phyloP scores from a whole-genome alignment of 2,329 filamentous ascomycete genomes.

The Fusarium aywerte region DNA sequence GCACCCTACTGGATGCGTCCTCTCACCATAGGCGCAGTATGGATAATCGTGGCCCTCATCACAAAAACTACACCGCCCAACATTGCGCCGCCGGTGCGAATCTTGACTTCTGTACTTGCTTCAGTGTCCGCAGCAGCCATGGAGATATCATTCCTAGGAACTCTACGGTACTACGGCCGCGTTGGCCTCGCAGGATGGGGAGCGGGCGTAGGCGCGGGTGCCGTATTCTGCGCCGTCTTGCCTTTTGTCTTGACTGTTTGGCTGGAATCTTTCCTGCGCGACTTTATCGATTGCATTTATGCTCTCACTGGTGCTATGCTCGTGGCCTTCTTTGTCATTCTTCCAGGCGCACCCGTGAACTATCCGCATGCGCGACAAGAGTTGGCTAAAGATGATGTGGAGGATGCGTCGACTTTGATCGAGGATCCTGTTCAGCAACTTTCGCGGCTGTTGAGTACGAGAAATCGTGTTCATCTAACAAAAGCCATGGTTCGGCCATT shows the following conservation, averaged over 20 bases:
- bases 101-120: conserved; percentile 47
- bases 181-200: conserved; percentile 52
- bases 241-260: conserved; percentile 48
- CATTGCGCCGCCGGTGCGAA: conserved; percentile 47
- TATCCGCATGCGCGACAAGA: conserved; percentile 27
- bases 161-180: conserved; percentile 47
- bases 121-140: conserved; percentile 46
- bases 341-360: conserved; percentile 44
- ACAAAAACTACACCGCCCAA: conserved; percentile 49
- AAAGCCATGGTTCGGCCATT: conserved; percentile 37
- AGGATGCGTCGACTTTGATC: conserved; percentile 49
- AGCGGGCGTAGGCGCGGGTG: conserved; percentile 48
- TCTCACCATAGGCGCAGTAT: conserved; percentile 43
- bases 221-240: conserved; percentile 44
- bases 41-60: conserved; percentile 47
- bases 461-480: conserved; percentile 26
- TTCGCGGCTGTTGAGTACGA: conserved; percentile 21
- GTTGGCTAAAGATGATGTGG: conserved; percentile 23
- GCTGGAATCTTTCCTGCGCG: conserved; percentile 44
- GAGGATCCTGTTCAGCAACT: conserved; percentile 49
- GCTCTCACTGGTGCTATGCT: conserved; percentile 45
- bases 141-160: conserved; percentile 50
- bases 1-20: conserved; percentile 47
- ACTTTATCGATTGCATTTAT: conserved; percentile 45
- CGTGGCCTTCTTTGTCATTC: conserved; percentile 45